phyloP scores from a whole-genome alignment of 2,329 filamentous ascomycete species.

The Furcasterigmium sp. region DNA sequence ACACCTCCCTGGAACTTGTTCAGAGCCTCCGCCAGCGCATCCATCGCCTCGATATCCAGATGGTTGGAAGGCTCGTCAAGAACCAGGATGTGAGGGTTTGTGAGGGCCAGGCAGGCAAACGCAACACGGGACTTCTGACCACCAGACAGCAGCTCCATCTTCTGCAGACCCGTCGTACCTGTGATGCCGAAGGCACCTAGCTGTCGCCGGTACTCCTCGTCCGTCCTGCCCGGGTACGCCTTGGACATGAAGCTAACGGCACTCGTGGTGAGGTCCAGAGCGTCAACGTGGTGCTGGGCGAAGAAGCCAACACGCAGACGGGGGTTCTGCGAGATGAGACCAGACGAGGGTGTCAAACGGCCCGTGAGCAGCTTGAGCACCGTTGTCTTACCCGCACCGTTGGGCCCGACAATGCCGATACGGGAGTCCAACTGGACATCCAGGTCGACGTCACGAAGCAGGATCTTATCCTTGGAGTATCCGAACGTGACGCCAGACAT shows the following conservation, averaged over 20 bases:
- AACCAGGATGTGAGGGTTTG: conserved; percentile 93
- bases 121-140: conserved; percentile 98
- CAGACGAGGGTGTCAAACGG: conserved; percentile 69
- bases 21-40: conserved; percentile 81
- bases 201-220: conserved; percentile 95
- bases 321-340: conserved; percentile 82
- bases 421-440: conserved; percentile 97
- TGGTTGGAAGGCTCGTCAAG: conserved; percentile 99
- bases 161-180: conserved; percentile 92
- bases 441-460: conserved; percentile 83
- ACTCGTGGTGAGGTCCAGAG: conserved; percentile 80
- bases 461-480: conserved; percentile 71
- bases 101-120: conserved; percentile 91
- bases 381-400: conserved; percentile 97
- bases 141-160: conserved; percentile 90
- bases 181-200: conserved; percentile 87
- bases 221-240: conserved; percentile 81
- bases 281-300: conserved; percentile 97
- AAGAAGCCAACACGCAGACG: conserved; percentile 93
- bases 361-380: conserved; percentile 96
- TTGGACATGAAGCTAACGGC: conserved; percentile 96
- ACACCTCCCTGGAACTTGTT: conserved; percentile 89
- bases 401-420: conserved; percentile 98
- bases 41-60: conserved; percentile 98
- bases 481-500: conserved; percentile 92